Conservation (phyloP, 768 basidiomycete species). For the Calocybe indica region DNA sequence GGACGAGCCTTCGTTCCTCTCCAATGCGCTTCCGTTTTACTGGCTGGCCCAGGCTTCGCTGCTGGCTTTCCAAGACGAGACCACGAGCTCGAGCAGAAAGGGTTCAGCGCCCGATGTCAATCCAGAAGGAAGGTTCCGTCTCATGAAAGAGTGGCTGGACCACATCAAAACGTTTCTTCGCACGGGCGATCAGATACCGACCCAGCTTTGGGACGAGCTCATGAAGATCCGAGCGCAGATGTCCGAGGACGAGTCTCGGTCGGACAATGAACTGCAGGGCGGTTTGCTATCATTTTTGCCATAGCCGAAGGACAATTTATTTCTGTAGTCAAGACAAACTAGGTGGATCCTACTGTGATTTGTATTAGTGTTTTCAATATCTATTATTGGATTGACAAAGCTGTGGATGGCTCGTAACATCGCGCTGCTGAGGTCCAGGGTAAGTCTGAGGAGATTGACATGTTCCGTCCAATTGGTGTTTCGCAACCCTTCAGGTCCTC, state of each 20-base stretch:
- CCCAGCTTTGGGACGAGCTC: slow-evolving; percentile 42
- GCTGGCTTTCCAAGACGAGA: slow-evolving; percentile 45
- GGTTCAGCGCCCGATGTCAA: slow-evolving; percentile 8
- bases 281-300: slow-evolving; percentile 20
- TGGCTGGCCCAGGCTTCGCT: slow-evolving; percentile 56
- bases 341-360: no score
- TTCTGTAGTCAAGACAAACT: not conserved
- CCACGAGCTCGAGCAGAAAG: slow-evolving; percentile 12
- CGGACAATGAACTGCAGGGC: slow-evolving; percentile 9
- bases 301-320: not conserved
- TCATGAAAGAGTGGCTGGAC: slow-evolving; percentile 46
- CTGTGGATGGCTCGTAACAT: no score
- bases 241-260: slow-evolving; percentile 9
- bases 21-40: slow-evolving; percentile 50
- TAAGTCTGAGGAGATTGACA: no score
- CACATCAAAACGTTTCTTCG: slow-evolving; percentile 41
- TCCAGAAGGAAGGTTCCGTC: slow-evolving; percentile 35
- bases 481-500: no score
- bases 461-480: no score
- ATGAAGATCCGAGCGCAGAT: slow-evolving; percentile 30
- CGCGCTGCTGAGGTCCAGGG: no score
- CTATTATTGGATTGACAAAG: no score
- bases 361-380: no score
- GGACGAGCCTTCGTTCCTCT: slow-evolving; percentile 31
- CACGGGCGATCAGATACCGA: slow-evolving; percentile 35